These are phyloP conservation scores for Pseudogymnoascus sp. DNA, from an alignment of 2,329 filamentous ascomycete species.

Conservation along the genomic window DNA sequence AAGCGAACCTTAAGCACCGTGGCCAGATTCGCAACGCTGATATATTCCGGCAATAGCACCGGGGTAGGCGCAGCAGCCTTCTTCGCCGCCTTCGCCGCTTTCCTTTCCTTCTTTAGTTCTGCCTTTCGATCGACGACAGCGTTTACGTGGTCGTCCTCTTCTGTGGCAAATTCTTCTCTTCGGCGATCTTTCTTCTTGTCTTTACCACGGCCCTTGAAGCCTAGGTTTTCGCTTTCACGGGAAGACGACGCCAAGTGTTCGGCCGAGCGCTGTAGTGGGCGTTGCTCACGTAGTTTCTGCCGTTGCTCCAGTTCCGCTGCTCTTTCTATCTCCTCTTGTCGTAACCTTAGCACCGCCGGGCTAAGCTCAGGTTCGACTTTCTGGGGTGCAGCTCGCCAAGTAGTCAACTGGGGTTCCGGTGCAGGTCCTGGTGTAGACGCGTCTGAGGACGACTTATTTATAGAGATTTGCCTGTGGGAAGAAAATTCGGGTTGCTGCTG, in stretches of 20 bases:
- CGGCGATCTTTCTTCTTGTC: conserved; percentile 17
- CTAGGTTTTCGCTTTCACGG: neutral
- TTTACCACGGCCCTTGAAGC: conserved; percentile 2
- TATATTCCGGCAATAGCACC: conserved; percentile 82
- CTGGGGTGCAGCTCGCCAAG: neutral
- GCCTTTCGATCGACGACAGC: conserved; percentile 23
- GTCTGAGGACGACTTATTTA: neutral
- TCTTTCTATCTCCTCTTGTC: conserved; percentile 6
- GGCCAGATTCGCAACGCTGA: conserved; percentile 79
- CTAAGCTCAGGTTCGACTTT: conserved; percentile 1
- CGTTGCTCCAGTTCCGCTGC: neutral
- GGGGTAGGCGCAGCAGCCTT: conserved; percentile 42
- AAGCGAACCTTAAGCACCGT: conserved; percentile 65
- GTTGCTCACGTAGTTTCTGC: neutral
- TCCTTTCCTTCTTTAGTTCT: conserved; percentile 38
- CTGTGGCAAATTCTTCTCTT: conserved; percentile 23
- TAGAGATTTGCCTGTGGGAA: neutral
- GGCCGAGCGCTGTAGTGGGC: neutral
- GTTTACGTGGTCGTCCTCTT: conserved; percentile 29
- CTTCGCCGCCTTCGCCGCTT: conserved; percentile 36
- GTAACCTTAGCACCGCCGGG: neutral
- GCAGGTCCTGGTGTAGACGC: neutral
- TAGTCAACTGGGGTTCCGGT: neutral
- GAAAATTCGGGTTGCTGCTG: neutral
- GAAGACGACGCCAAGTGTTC: neutral